These are phyloP conservation scores for Globisporangium rhizosaccharum DNA, from an alignment of 352 stramenopile genomes.

Conservation along the genomic window DNA sequence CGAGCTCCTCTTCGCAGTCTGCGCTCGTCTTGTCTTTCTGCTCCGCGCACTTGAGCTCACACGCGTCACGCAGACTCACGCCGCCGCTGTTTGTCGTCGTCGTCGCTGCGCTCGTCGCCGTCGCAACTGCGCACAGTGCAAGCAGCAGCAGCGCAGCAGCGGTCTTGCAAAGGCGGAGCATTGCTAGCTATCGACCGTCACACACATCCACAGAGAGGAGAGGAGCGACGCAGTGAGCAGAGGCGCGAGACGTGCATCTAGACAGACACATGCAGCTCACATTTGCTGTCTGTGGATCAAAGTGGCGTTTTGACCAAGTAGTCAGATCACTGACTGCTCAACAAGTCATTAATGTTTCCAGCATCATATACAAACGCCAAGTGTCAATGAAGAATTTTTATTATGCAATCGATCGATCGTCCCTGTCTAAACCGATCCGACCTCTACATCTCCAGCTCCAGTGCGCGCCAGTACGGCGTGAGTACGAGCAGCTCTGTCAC, in stretches of 20 bases:
- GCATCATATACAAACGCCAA: too few relatives aligned
- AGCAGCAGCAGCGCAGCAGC: constrained; percentile 1
- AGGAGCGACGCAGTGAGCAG: too few relatives aligned
- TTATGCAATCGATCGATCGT: too few relatives aligned
- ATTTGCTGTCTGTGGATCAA: too few relatives aligned
- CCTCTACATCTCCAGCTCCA: constrained; percentile 1
- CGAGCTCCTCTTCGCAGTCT: constrained; percentile 51
- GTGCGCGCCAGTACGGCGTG: constrained; percentile 37
- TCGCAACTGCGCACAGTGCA: neutral
- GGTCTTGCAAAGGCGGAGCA: neutral
- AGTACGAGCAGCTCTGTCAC: constrained; percentile 37
- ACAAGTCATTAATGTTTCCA: too few relatives aligned
- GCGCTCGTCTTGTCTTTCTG: constrained; percentile 46
- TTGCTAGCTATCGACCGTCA: neutral
- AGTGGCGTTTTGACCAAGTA: too few relatives aligned
- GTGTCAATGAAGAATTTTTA: too few relatives aligned
- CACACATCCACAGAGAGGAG: too few relatives aligned
- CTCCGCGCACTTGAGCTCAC: constrained; percentile 35
- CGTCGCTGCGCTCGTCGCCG: neutral
- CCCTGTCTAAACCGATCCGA: too few relatives aligned
- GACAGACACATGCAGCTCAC: too few relatives aligned
- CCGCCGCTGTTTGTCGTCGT: neutral
- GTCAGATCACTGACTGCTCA: too few relatives aligned
- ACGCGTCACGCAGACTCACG: constrained; percentile 21
- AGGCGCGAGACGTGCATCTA: too few relatives aligned